Evolutionary conservation across 1,284 basidiomycete genomes (phyloP).

Genomic region (Trametes versicolor): DNA sequence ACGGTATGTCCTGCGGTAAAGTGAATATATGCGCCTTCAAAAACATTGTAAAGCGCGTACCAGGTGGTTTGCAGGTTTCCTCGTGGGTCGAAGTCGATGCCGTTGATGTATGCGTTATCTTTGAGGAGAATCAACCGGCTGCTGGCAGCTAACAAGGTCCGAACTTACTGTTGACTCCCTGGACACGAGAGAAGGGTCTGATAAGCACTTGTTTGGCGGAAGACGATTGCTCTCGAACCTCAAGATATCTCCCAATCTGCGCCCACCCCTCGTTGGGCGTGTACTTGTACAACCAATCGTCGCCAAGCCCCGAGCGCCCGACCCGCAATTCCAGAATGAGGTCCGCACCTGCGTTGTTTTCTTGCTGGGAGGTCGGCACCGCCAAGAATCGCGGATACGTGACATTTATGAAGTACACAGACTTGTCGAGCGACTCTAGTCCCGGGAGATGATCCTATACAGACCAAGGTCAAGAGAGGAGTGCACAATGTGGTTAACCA

Average conservation of each 20-base stretch:
- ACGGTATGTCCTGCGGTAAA: constrained; percentile 50
- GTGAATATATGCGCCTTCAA: not conserved
- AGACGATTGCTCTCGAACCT: constrained; percentile 36
- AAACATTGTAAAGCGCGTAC: constrained; percentile 31
- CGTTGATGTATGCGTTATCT: constrained; percentile 59
- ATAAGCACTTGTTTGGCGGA: not conserved
- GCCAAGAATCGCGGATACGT: constrained; percentile 55
- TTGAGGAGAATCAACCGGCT: not conserved
- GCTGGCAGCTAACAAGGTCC: not conserved
- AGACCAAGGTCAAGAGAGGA: not conserved
- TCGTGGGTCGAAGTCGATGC: constrained; percentile 50
- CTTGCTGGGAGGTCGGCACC: constrained; percentile 33
- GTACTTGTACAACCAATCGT: constrained; percentile 55
- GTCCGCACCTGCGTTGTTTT: constrained; percentile 35
- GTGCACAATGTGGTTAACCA: not conserved
- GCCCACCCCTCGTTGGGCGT: constrained; percentile 46
- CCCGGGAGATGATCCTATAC: constrained; percentile 50
- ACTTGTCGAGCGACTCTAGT: constrained; percentile 48
- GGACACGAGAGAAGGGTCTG: not conserved
- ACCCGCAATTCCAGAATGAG: constrained; percentile 52
- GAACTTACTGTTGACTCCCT: constrained; percentile 49
- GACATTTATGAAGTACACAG: constrained; percentile 48
- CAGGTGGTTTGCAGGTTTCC: constrained; percentile 51
- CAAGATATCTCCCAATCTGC: constrained; percentile 49
- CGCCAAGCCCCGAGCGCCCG: constrained; percentile 53